Percentiles rank a stretch among this genome's conserved stretches.
These are phyloP conservation scores for Hyaloscypha variabilis DNA, from an alignment of 495 filamentous ascomycete species.

Conservation along the genomic window DNA sequence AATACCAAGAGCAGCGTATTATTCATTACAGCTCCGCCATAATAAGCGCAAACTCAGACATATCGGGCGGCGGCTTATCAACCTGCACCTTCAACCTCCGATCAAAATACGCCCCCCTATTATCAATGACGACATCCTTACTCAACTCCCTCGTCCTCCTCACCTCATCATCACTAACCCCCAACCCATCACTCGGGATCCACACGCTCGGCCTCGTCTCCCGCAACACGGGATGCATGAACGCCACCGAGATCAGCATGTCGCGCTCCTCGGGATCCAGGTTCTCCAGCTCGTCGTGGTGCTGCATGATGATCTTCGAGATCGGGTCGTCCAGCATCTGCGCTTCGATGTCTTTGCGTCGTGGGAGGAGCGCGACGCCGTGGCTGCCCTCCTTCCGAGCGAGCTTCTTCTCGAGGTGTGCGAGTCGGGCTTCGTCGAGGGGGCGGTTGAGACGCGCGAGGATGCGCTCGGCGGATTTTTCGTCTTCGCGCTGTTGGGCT, in stretches of 20 bases:
- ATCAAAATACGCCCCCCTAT: constrained; percentile 70
- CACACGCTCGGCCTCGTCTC: constrained; percentile 65
- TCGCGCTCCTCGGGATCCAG: constrained; percentile 22
- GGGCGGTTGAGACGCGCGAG: constrained; percentile 17
- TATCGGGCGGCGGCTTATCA: constrained; percentile 23
- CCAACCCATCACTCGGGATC: constrained; percentile 74
- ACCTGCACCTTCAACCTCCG: constrained; percentile 20
- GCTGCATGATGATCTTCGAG: constrained; percentile 24
- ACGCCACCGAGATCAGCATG: constrained; percentile 21
- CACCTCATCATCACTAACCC: constrained; percentile 76
- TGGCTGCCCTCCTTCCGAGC: neutral
- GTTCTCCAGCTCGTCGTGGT: constrained; percentile 20
- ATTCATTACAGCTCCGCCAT: constrained; percentile 21
- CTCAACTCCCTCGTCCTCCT: constrained; percentile 48
- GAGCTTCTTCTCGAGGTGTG: constrained; percentile 21
- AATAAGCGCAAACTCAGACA: constrained; percentile 22
- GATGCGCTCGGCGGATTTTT: constrained; percentile 13
- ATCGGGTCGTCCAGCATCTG: constrained; percentile 21
- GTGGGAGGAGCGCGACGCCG: constrained; percentile 13
- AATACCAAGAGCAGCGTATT: too few relatives aligned
- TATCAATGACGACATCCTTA: constrained; percentile 70
- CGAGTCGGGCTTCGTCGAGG: constrained; percentile 19
- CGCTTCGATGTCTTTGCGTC: constrained; percentile 20
- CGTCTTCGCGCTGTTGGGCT: constrained; percentile 19
- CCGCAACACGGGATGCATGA: constrained; percentile 21